Conservation (phyloP, 371 early-diverging fungal genomes). For the Mortierella sp. region DNA sequence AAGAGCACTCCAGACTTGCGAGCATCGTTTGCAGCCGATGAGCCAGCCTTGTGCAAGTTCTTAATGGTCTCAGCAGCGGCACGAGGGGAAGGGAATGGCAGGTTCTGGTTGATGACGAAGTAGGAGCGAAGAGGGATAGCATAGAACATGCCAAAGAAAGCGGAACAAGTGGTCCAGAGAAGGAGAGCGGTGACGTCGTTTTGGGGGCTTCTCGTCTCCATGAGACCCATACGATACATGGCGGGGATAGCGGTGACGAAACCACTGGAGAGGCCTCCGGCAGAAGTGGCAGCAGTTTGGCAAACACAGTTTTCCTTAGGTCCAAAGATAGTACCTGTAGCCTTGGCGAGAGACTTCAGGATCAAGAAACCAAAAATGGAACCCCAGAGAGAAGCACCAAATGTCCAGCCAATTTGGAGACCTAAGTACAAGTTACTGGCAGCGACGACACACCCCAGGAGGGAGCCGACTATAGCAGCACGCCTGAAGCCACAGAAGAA, state of each 20-base stretch:
- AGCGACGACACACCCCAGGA: constrained; percentile 56
- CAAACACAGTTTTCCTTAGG: constrained; percentile 78
- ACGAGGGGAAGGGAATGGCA: constrained; percentile 80
- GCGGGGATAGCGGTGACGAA: constrained; percentile 81
- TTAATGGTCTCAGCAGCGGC: constrained; percentile 79
- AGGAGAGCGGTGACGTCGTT: constrained; percentile 66
- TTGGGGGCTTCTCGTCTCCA: constrained; percentile 54
- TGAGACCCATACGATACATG: constrained; percentile 74
- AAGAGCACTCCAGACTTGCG: constrained; percentile 63
- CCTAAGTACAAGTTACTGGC: constrained; percentile 68
- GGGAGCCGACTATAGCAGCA: constrained; percentile 55
- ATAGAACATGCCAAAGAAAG: constrained; percentile 84
- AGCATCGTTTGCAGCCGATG: constrained; percentile 60
- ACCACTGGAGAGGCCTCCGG: constrained; percentile 78
- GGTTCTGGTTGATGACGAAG: constrained; percentile 78
- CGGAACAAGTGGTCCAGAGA: constrained; percentile 70
- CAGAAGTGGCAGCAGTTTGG: constrained; percentile 79
- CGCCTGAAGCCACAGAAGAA: constrained; percentile 35
- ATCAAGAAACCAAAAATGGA: constrained; percentile 79
- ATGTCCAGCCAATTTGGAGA: constrained; percentile 63
- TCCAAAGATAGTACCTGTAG: constrained; percentile 74
- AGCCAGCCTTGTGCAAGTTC: constrained; percentile 65
- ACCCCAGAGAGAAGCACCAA: constrained; percentile 71
- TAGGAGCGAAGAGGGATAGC: constrained; percentile 79
- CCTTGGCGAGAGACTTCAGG: constrained; percentile 69